Evolutionary conservation across 352 stramenopile genomes (phyloP), one percentile per base, ranked within the genome.

Genomic region (Pythium aquatile): DNA sequence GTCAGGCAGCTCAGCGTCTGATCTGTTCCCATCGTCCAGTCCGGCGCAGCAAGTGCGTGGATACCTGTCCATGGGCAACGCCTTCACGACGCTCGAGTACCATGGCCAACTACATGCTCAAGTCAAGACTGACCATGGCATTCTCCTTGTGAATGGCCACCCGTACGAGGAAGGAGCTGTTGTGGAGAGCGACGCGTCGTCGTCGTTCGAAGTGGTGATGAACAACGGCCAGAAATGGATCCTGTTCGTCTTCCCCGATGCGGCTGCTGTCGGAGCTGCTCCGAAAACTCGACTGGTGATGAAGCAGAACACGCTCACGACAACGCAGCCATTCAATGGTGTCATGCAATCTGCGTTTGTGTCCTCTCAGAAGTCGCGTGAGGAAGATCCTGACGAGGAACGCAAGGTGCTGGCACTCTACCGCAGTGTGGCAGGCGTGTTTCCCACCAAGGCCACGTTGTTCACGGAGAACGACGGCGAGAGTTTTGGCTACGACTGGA

Each of bases 191-290:
- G 57, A 75, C 40, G 72, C 44, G 42, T 33, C 51, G 17, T 61
- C 61, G 42, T 32, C 59, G 28, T 84, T 93, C 30, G 72, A 83
- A 3, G 62, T 94, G 33, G 74, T 76, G 37, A 67, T 91, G n/a
- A 90, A 94, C 65, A 93, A 93, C 26, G 78, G 77, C 24, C 83
- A 93, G 28, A 76, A 78, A 47, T 94, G 86, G 86, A 66, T 87
- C 14, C 54, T 93, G 28, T 89, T 82, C 61, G 84, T 88, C 49
- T 90, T 86, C 52, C 69, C 76, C 2, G 70, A 55, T 11, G 30
- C 20, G 14, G 14, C 46, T 39, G 10, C 60, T 2, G 63, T 35
- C 3, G 26, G 29, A 29, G 24, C n/a, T 24, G 7, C 13, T 0
- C 0, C 40, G 8, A 63, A 39, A 4, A 68, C 44, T 52, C 65